phyloP scores from a whole-genome alignment of 108 stramenopile species.

The Fistulifera solaris region DNA sequence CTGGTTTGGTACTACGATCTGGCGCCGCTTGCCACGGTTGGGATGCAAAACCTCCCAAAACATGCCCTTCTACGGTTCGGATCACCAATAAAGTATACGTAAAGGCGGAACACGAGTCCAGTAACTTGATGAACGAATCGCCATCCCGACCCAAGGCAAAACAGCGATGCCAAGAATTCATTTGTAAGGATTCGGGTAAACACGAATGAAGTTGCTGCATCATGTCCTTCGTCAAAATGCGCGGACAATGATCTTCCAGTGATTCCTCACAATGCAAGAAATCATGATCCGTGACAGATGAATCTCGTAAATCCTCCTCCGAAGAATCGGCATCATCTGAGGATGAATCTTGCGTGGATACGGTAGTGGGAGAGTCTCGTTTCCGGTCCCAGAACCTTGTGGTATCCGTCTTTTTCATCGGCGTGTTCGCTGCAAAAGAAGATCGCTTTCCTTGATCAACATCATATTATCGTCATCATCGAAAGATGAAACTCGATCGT shows the following conservation, averaged over 20 bases:
- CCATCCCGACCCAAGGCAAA: conserved; percentile 30
- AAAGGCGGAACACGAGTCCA: conserved; percentile 9
- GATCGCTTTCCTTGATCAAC: too few relatives aligned
- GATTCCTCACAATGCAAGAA: too few relatives aligned
- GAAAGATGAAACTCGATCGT: too few relatives aligned
- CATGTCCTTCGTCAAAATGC: conserved; percentile 11
- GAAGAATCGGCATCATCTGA: too few relatives aligned
- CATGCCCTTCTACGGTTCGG: conserved; percentile 18
- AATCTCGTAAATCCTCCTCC: too few relatives aligned
- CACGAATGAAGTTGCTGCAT: conserved; percentile 16
- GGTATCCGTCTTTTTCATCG: too few relatives aligned
- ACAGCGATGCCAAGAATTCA: conserved; percentile 22
- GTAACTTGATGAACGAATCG: conserved; percentile 22
- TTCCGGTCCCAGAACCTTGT: too few relatives aligned
- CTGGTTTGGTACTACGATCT: conserved; percentile 4
- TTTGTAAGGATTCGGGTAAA: conserved; percentile 12
- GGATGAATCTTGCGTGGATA: too few relatives aligned
- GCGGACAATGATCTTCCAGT: conserved; percentile 12
- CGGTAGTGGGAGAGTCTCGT: too few relatives aligned
- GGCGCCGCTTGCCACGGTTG: conserved; percentile 16
- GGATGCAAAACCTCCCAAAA: conserved; percentile 34
- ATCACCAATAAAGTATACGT: conserved; percentile 20
- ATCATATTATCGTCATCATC: too few relatives aligned
- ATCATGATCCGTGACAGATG: too few relatives aligned
- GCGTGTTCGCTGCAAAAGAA: too few relatives aligned